Base-by-base conservation (phyloP, 352 stramenopile species). In the Phytophthora fragariaefolia region DNA sequence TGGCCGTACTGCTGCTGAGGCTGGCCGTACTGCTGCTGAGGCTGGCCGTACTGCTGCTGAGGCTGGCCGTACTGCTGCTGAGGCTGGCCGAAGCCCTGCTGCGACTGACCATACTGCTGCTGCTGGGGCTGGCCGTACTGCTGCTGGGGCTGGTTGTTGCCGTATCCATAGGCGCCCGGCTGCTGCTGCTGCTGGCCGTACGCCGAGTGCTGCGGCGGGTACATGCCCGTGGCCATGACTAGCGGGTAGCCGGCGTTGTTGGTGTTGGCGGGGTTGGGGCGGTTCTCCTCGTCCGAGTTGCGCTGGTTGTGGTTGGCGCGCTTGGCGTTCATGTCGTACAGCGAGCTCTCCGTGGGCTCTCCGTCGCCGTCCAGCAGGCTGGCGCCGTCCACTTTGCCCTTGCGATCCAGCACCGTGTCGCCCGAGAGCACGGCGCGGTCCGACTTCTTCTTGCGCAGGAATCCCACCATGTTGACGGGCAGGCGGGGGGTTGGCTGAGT, bases 391-490 rank as follows among this genome's bases (percentile, higher is more conserved):
- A 96, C 80, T 49, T 90, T 90, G 54, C 87, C 87, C 76, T 95
- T 94, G 62, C 85, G 86, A 59, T 95, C 87, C 30, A 95, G 80
- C 67, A 80, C 83, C 17, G 87, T 93, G 51, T 85, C 85, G 47
- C 83, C 73, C 59, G 74, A 80, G n/a, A 91, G 79, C 61, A 87
- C 52, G 20, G 76, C 68, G 59, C 89, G 90, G 58, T 89, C 80
- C 63, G 84, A 90, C 63, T 92, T 93, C 63, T 95, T 95, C 85
- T 95, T 95, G 69, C 85, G 83, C 62, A 93, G 68, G 71, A 95
- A 93, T 2, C 85, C 83, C 26, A 95, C 82, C 82, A 92, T 93
- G 22, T 2, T 58, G 48, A 54, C 20, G 20, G 18, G 26, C 30
- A 42, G 24, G 55, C 20, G 26, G 13, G 30, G 45, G 57, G 26